These are phyloP conservation scores for Botryotinia globosa DNA, from an alignment of 2,329 filamentous ascomycete species.

Conservation along the genomic window DNA sequence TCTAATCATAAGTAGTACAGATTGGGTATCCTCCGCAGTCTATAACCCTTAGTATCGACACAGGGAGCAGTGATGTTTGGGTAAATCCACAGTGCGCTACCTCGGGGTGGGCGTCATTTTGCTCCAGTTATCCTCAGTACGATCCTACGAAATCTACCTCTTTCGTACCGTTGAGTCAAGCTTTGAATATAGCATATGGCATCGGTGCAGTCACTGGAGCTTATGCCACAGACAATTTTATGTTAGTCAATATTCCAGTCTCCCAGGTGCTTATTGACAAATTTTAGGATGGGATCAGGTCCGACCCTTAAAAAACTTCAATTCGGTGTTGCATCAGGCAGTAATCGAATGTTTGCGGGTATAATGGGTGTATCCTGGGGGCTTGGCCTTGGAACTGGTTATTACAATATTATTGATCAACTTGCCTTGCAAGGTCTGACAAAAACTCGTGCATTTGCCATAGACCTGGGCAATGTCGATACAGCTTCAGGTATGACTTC, in stretches of 20 bases:
- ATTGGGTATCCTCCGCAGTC: conserved; percentile 14
- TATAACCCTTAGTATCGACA: conserved; percentile 15
- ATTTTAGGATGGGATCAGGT: conserved; percentile 10
- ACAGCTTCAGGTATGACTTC: conserved; percentile 20
- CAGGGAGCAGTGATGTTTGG: conserved; percentile 18
- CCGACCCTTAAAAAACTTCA: conserved; percentile 16
- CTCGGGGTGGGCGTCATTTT: conserved; percentile 19
- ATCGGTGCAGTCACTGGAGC: conserved; percentile 9
- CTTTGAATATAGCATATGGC: conserved; percentile 14
- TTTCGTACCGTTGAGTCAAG: not conserved
- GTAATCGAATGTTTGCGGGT: conserved; percentile 14
- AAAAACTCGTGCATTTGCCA: conserved; percentile 28
- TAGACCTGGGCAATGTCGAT: conserved; percentile 26
- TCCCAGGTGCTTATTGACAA: not conserved
- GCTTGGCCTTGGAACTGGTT: conserved; percentile 19
- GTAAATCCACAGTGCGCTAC: conserved; percentile 18
- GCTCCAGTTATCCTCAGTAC: conserved; percentile 1
- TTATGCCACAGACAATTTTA: conserved; percentile 13
- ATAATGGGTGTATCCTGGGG: conserved; percentile 23
- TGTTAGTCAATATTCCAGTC: not conserved
- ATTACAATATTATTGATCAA: conserved; percentile 25
- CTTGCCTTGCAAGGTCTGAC: conserved; percentile 24
- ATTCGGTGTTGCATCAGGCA: conserved; percentile 19
- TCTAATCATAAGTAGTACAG: conserved; percentile 14
- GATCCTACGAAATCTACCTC: conserved; percentile 5